Evolutionary conservation across 2,329 filamentous ascomycete species (phyloP).

Genomic region (Aspergillus aculeatinus): DNA sequence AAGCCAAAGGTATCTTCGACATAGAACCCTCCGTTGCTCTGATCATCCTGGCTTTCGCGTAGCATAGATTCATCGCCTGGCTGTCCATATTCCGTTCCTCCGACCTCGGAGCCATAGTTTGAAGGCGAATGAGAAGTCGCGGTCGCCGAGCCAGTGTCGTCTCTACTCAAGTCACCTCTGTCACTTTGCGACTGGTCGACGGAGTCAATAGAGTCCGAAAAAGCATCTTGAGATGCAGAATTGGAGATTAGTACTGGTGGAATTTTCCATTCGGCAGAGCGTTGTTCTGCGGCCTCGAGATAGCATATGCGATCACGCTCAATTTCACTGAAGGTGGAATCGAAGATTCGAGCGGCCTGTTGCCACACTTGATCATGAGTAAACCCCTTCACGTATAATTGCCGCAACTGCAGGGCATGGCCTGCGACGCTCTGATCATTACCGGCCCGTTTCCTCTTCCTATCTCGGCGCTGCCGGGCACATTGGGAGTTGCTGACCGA

Average conservation of each 20-base stretch:
- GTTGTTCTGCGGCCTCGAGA: slow-evolving; percentile 23
- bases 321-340: slow-evolving; percentile 58
- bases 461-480: slow-evolving; percentile 63
- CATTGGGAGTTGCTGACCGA: slow-evolving; percentile 72
- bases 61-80: slow-evolving; percentile 23
- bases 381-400: slow-evolving; percentile 83
- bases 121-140: slow-evolving; percentile 10
- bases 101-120: slow-evolving; percentile 10
- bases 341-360: slow-evolving; percentile 81
- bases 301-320: slow-evolving; percentile 47
- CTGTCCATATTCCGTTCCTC: slow-evolving; percentile 12
- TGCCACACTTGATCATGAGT: slow-evolving; percentile 90
- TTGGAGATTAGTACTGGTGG: slow-evolving; percentile 4
- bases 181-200: slow-evolving; percentile 17
- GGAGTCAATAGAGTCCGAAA: slow-evolving; percentile 18
- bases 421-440: slow-evolving; percentile 45
- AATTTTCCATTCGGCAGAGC: slow-evolving; percentile 6
- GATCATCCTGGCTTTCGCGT: slow-evolving; percentile 29
- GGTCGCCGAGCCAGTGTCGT: slow-evolving; percentile 10
- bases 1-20: slow-evolving; percentile 76
- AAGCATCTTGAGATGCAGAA: slow-evolving; percentile 12
- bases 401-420: slow-evolving; percentile 71
- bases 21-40: slow-evolving; percentile 52
- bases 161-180: slow-evolving; percentile 12
- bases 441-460: slow-evolving; percentile 72